A percentile compares a stretch with the other conserved stretches of the same genome.
These are phyloP conservation scores for Neurospora cerealis DNA, from an alignment of 495 filamentous ascomycete genomes.

Conservation along the genomic window DNA sequence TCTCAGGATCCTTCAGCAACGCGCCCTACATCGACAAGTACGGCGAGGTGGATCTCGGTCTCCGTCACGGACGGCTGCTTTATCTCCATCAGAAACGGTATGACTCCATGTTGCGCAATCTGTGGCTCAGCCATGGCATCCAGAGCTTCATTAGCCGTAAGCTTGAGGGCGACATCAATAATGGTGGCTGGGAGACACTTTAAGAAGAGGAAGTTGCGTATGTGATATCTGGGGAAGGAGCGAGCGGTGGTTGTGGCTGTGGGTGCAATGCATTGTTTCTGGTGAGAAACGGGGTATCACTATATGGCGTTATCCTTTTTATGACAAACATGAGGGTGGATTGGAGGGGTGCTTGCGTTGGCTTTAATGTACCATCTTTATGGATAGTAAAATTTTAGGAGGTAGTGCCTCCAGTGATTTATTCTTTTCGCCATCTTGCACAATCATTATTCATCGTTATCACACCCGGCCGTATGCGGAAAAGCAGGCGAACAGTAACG, in stretches of 20 bases:
- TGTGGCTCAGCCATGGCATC: constrained; percentile 81
- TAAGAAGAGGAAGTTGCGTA: constrained; percentile 17
- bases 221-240: background rate
- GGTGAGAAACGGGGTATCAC: background rate
- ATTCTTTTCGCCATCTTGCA: background rate
- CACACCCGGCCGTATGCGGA: background rate
- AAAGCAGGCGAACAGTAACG: background rate
- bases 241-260: background rate
- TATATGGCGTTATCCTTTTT: background rate
- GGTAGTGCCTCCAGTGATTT: background rate
- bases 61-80: constrained; percentile 73
- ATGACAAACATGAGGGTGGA: background rate
- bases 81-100: constrained; percentile 91
- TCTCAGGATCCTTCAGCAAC: constrained; percentile 71
- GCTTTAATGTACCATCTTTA: background rate
- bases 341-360: background rate
- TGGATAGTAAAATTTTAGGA: background rate
- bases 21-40: constrained; percentile 92
- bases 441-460: background rate
- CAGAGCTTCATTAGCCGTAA: constrained; percentile 83
- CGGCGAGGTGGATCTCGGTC: constrained; percentile 81
- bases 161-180: constrained; percentile 90
- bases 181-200: constrained; percentile 93
- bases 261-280: background rate
- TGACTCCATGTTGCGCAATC: constrained; percentile 71